Percentiles rank a stretch among this genome's conserved stretches.
Conservation (phyloP, 768 basidiomycete genomes). For the Botryobasidium botryosum region DNA sequence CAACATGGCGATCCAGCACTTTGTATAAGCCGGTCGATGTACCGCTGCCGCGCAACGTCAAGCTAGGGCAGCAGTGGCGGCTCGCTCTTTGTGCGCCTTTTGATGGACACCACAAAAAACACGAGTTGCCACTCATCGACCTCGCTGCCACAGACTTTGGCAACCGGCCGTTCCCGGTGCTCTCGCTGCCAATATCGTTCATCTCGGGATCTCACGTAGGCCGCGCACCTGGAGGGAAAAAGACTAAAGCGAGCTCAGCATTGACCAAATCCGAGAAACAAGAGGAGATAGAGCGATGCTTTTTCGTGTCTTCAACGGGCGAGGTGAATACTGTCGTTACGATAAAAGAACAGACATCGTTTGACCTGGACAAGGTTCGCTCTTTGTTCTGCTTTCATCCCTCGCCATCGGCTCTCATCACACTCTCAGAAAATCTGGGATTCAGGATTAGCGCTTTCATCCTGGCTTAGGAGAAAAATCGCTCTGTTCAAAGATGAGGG, state of each 20-base stretch:
- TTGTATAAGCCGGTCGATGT: conserved; percentile 65
- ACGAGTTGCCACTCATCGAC: conserved; percentile 20
- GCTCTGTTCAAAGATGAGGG: neutral
- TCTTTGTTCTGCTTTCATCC: neutral
- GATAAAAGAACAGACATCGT: conserved; percentile 68
- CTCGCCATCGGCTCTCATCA: conserved; percentile 9
- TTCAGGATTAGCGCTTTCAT: conserved; percentile 70
- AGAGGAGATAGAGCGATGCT: conserved; percentile 45
- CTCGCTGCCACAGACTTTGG: conserved; percentile 30
- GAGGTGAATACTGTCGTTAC: conserved; percentile 19
- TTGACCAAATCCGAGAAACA: conserved; percentile 31
- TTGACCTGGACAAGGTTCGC: conserved; percentile 79
- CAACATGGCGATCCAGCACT: conserved; percentile 47
- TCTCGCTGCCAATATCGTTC: conserved; percentile 46
- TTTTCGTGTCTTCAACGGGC: conserved; percentile 21
- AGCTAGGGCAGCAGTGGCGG: conserved; percentile 43
- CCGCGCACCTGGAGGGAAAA: conserved; percentile 17
- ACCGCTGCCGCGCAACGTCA: conserved; percentile 37
- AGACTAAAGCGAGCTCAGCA: conserved; percentile 13
- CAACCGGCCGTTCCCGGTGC: conserved; percentile 36
- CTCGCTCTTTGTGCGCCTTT: conserved; percentile 30
- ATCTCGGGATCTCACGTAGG: neutral
- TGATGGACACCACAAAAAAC: conserved; percentile 13
- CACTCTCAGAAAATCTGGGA: conserved; percentile 93
- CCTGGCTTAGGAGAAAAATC: conserved; percentile 40